A percentile compares a stretch with the other conserved stretches of the same genome.
These are phyloP conservation scores for Schwanniomyces pseudopolymorphus DNA, from an alignment of 805 yeast genomes.

Conservation along the genomic window DNA sequence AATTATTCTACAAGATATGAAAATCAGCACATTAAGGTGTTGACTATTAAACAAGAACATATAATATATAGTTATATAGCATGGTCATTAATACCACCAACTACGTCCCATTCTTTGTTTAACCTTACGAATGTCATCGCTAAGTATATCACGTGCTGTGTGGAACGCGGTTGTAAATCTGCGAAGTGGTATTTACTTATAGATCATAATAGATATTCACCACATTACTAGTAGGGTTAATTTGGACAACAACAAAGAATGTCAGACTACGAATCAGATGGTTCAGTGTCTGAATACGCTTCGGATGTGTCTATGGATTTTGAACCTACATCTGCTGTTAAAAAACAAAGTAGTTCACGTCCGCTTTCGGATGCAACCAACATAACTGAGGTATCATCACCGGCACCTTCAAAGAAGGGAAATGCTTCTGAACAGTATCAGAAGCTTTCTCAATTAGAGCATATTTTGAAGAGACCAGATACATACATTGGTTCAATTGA, in stretches of 20 bases:
- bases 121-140: no score
- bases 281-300: slow-evolving; percentile 10
- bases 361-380: slow-evolving; percentile 25
- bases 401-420: slow-evolving; percentile 4
- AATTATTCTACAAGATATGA: not conserved
- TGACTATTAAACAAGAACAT: not conserved
- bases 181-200: not conserved
- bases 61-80: not conserved
- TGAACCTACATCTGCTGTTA: slow-evolving; percentile 12
- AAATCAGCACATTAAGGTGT: not conserved
- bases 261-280: slow-evolving; percentile 11
- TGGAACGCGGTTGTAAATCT: not conserved
- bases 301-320: slow-evolving; percentile 20
- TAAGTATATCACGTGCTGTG: not conserved
- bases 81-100: not conserved
- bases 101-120: no score
- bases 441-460: slow-evolving; percentile 91
- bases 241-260: not conserved
- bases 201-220: not conserved
- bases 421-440: slow-evolving; percentile 78
- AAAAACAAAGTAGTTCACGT: slow-evolving; percentile 9
- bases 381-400: slow-evolving; percentile 12
- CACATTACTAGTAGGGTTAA: not conserved
- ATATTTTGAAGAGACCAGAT: slow-evolving; percentile 95
- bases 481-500: slow-evolving; percentile 97